Conservation (phyloP, 2,329 filamentous ascomycete species). For the Paradendryphiella salina region DNA sequence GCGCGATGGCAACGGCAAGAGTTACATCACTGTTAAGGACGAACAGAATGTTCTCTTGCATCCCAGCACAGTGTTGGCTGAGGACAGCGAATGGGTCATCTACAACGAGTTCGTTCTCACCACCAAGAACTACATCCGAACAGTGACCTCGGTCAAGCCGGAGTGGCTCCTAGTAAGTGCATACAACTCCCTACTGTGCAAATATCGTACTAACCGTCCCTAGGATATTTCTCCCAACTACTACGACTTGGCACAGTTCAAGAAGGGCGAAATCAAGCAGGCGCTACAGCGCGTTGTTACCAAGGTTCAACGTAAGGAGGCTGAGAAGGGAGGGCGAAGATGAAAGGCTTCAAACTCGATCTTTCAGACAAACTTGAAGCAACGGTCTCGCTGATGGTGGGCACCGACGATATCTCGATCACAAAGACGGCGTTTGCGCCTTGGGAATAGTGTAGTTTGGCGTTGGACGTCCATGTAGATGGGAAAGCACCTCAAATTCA, state of each 20-base stretch:
- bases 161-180: conserved; percentile 86
- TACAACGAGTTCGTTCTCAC: conserved; percentile 99
- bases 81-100: conserved; percentile 93
- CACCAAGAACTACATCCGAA: conserved; percentile 96
- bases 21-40: conserved; percentile 95
- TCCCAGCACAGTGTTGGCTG: conserved; percentile 84
- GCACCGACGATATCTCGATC: neutral
- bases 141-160: conserved; percentile 85
- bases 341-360: neutral
- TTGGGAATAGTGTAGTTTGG: neutral
- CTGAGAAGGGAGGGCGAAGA: conserved; percentile 24
- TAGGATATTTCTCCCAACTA: conserved; percentile 92
- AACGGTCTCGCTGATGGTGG: neutral
- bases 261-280: conserved; percentile 81
- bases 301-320: conserved; percentile 58
- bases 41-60: conserved; percentile 92
- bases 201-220: conserved; percentile 12
- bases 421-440: neutral
- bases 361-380: neutral
- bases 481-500: neutral
- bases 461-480: neutral
- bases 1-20: conserved; percentile 83
- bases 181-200: neutral
- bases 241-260: conserved; percentile 82
- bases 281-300: conserved; percentile 59